Percentiles rank a stretch among this genome's conserved stretches.
These are phyloP conservation scores for Biscogniauxia sp. DNA, from an alignment of 2,329 filamentous ascomycete genomes.

Conservation along the genomic window DNA sequence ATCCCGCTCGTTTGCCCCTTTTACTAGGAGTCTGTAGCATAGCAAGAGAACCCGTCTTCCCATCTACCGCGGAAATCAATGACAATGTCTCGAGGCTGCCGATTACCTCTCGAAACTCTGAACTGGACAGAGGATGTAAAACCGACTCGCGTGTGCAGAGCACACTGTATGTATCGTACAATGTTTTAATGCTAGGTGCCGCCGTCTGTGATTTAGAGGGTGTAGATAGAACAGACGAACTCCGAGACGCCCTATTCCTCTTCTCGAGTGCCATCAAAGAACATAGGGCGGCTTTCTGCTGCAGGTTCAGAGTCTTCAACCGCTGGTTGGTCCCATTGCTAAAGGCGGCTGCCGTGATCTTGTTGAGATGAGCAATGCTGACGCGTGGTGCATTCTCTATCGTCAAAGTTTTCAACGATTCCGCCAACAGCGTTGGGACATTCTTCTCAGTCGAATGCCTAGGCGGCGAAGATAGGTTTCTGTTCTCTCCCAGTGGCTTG, in stretches of 20 bases:
- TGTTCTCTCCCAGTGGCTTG: constrained; percentile 75
- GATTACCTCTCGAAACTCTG: constrained; percentile 92
- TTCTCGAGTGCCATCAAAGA: constrained; percentile 84
- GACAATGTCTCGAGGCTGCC: constrained; percentile 86
- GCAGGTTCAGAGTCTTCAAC: constrained; percentile 83
- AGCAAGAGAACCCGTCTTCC: constrained; percentile 65
- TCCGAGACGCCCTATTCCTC: constrained; percentile 56
- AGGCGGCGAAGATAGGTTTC: constrained; percentile 64
- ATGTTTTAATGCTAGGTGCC: constrained; percentile 76
- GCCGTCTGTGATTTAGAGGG: constrained; percentile 59
- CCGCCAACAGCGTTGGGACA: constrained; percentile 46
- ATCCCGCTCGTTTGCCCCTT: constrained; percentile 57
- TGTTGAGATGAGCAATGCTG: constrained; percentile 86
- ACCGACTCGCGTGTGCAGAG: constrained; percentile 87
- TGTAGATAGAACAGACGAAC: constrained; percentile 42
- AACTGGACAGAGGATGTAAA: constrained; percentile 82
- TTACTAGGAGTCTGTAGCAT: constrained; percentile 69
- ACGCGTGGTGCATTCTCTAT: constrained; percentile 81
- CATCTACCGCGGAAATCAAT: constrained; percentile 69
- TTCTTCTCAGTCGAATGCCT: constrained; percentile 39
- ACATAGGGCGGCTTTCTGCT: constrained; percentile 94
- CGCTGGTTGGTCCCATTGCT: constrained; percentile 84
- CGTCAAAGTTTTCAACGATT: constrained; percentile 62
- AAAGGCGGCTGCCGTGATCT: constrained; percentile 85
- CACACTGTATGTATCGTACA: constrained; percentile 80